Conservation (phyloP, 129 eudicot species). For the Tagetes erecta region DNA sequence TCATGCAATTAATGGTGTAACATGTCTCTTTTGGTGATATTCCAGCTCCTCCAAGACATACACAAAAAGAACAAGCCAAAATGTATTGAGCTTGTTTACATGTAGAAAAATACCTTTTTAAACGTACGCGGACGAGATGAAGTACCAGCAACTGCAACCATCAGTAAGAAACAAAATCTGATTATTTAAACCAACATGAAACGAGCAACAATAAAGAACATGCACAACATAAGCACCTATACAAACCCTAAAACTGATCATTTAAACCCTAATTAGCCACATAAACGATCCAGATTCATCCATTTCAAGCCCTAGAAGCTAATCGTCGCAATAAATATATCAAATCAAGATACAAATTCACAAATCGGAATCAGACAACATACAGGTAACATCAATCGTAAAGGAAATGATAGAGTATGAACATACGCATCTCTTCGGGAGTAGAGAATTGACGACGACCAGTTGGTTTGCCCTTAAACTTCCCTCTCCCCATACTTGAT, state of each 20-base stretch:
- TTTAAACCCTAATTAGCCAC: neutral
- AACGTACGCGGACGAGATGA: constrained; percentile 87
- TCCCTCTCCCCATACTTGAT: constrained; percentile 65
- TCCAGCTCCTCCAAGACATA: no score
- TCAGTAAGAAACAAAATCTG: neutral
- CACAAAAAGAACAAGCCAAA: neutral
- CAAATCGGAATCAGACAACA: neutral
- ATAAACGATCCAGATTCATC: neutral
- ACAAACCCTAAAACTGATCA: no score
- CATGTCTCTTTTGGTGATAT: neutral
- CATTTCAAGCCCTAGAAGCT: neutral
- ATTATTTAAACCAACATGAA: neutral
- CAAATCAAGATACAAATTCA: neutral
- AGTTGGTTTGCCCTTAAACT: constrained; percentile 89
- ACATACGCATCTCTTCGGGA: constrained; percentile 75
- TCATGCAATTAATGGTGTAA: no score
- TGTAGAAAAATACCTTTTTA: constrained; percentile 43
- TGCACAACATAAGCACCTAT: neutral
- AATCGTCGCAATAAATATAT: neutral
- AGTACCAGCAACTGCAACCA: constrained; percentile 71
- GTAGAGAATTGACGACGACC: constrained; percentile 90
- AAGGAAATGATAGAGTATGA: neutral
- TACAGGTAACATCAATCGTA: neutral
- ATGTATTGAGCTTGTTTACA: neutral
- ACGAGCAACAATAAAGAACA: neutral